phyloP scores from a whole-genome alignment of 768 basidiomycete genomes.

The Collybia mongolica region DNA sequence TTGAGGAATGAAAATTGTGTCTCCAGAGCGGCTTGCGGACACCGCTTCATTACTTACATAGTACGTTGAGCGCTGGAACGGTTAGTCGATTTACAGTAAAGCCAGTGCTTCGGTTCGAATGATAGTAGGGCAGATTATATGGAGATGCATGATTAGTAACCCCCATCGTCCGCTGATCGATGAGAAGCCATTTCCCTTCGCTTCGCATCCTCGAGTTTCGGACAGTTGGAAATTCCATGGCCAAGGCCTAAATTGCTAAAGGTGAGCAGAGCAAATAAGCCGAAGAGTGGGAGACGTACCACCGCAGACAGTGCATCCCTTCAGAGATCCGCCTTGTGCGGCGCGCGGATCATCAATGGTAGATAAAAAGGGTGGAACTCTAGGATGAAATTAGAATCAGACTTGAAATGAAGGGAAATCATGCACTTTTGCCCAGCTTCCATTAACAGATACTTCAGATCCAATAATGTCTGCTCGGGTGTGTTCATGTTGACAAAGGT shows the following conservation, averaged over 20 bases:
- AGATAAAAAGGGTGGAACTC: constrained; percentile 90
- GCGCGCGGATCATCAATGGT: constrained; percentile 90
- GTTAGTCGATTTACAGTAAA: no score
- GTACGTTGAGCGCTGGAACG: no score
- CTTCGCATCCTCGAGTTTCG: constrained; percentile 93
- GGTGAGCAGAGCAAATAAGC: not conserved
- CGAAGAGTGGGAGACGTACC: constrained; percentile 42
- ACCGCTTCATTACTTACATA: no score
- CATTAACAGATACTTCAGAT: constrained; percentile 94
- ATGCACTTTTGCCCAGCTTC: constrained; percentile 92
- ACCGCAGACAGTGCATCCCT: constrained; percentile 95
- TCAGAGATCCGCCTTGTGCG: constrained; percentile 71
- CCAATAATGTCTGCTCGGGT: constrained; percentile 91
- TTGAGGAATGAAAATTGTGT: no score
- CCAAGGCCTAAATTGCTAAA: constrained; percentile 67
- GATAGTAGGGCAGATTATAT: no score
- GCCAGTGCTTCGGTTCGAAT: no score
- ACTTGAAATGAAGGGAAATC: not conserved
- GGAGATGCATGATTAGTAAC: constrained; percentile 16
- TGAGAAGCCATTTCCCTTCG: constrained; percentile 90
- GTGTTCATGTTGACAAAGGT: constrained; percentile 99
- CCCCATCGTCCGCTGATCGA: constrained; percentile 64
- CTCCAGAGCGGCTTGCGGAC: no score
- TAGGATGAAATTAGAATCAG: constrained; percentile 22
- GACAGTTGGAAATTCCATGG: constrained; percentile 92